Conservation (phyloP, 2,329 filamentous ascomycete species). For the Venturia nashicola region DNA sequence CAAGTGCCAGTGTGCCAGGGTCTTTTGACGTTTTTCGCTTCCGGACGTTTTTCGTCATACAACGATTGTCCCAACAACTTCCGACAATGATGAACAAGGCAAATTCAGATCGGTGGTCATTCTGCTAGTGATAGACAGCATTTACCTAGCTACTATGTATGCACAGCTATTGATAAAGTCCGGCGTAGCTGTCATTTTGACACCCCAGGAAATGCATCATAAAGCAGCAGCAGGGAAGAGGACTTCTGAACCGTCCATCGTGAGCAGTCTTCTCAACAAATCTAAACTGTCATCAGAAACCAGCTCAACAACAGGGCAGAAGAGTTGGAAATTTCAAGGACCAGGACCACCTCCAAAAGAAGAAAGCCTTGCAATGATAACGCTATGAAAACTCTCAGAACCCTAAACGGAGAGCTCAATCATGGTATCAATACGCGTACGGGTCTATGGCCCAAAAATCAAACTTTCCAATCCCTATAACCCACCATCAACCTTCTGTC, state of each 20-base stretch:
- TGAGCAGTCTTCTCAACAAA: not conserved
- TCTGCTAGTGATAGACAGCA: not conserved
- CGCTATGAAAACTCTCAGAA: not conserved
- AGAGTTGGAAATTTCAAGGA: not conserved
- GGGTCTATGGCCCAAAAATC: not conserved
- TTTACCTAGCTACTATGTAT: not conserved
- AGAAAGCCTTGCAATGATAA: not conserved
- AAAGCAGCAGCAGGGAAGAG: not conserved
- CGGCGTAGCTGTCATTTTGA: not conserved
- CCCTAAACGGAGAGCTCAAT: not conserved
- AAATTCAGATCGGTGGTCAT: not conserved
- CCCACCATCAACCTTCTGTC: not conserved
- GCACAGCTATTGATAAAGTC: not conserved
- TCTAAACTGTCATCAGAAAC: not conserved
- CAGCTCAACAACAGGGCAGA: not conserved
- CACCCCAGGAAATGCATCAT: no score
- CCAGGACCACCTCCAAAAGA: not conserved
- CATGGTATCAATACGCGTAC: not conserved
- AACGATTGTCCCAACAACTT: not conserved
- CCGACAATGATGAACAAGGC: not conserved
- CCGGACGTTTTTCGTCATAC: not conserved
- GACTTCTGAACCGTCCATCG: no score
- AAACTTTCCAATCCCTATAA: not conserved
- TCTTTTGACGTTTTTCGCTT: not conserved
- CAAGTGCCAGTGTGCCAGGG: no score